Conservation (phyloP, 2,329 filamentous ascomycete genomes). For the Sporothrix variecibatus region DNA sequence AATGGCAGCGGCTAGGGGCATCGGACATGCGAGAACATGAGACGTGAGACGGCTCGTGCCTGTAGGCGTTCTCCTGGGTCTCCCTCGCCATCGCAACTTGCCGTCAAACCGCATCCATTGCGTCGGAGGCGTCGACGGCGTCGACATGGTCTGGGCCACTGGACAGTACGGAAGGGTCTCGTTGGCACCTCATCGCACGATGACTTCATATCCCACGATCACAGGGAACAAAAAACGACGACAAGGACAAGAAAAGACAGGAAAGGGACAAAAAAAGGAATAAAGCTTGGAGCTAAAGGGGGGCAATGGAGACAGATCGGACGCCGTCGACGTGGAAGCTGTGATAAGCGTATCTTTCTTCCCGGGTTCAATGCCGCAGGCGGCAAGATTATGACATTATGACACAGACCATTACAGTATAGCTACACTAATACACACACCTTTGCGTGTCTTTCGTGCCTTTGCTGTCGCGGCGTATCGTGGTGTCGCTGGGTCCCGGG, state of each 20-base stretch:
- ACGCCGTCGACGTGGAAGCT: neutral
- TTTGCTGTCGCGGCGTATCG: neutral
- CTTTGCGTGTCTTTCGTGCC: neutral
- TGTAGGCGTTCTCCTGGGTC: neutral
- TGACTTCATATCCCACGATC: slow-evolving; percentile 12
- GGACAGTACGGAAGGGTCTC: neutral
- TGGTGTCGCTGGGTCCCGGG: slow-evolving; percentile 19
- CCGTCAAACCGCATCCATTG: neutral
- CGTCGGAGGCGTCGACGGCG: slow-evolving; percentile 17
- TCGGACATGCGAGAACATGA: neutral
- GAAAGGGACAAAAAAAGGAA: neutral
- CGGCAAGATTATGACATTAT: slow-evolving; percentile 3
- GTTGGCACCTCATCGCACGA: neutral
- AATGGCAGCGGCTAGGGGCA: neutral
- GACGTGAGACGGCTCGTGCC: neutral
- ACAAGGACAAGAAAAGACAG: neutral
- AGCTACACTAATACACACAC: slow-evolving; percentile 13
- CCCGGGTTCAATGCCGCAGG: neutral
- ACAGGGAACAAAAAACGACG: neutral
- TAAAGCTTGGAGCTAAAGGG: neutral
- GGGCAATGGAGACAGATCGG: neutral
- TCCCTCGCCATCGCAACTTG: neutral
- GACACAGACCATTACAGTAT: slow-evolving; percentile 12
- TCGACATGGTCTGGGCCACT: neutral
- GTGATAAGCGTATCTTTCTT: neutral